phyloP scores from a whole-genome alignment of 1,284 basidiomycete genomes.

The Papiliotrema flavescens region DNA sequence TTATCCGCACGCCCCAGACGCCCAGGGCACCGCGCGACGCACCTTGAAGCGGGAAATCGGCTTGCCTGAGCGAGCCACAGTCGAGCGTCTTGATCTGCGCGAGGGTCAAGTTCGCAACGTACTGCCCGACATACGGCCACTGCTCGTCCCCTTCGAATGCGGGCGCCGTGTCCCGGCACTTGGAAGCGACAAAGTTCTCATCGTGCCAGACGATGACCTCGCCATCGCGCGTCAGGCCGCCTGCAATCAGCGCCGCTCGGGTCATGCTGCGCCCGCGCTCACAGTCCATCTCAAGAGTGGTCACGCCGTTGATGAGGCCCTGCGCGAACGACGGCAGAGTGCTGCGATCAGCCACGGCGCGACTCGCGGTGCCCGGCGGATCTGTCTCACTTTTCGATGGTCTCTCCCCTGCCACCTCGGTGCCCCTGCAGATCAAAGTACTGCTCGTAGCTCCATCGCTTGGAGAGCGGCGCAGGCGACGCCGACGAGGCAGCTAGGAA shows the following conservation, averaged over 20 bases:
- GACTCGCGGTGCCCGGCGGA: not conserved
- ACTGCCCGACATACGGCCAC: constrained; percentile 59
- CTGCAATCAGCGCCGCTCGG: not conserved
- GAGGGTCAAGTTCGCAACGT: constrained; percentile 68
- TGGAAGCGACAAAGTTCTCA: constrained; percentile 59
- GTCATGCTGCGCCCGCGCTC: not conserved
- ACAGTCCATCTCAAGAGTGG: constrained; percentile 67
- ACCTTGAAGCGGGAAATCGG: constrained; percentile 58
- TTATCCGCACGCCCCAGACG: no score
- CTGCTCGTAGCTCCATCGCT: constrained; percentile 28
- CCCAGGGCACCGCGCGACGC: not conserved
- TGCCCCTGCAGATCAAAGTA: constrained; percentile 59
- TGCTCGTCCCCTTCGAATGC: constrained; percentile 31
- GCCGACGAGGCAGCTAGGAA: not conserved
- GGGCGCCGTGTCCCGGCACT: constrained; percentile 65
- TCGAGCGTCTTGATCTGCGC: constrained; percentile 72
- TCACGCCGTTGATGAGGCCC: constrained; percentile 68
- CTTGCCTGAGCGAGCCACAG: constrained; percentile 66
- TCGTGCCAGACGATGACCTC: constrained; percentile 76
- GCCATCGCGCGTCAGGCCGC: constrained; percentile 56
- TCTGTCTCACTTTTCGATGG: constrained; percentile 18
- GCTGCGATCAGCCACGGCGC: constrained; percentile 1
- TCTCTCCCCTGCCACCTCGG: constrained; percentile 67
- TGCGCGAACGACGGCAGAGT: constrained; percentile 50
- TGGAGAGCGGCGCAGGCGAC: not conserved